Conservation (phyloP, 805 yeast genomes). For the Nakazawaea pomicola region DNA sequence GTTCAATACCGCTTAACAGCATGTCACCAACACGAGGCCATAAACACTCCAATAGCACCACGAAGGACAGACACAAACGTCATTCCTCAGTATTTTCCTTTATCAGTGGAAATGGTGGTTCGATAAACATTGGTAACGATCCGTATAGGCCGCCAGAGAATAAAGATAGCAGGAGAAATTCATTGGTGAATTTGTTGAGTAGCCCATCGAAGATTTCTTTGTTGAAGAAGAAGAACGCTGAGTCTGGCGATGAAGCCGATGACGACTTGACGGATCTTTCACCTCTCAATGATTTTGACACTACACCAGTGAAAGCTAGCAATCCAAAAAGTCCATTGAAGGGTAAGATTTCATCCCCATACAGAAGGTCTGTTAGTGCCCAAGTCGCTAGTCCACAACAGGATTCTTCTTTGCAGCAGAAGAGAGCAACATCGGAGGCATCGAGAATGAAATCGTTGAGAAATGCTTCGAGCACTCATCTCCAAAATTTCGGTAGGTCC, state of each 20-base stretch:
- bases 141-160: slow-evolving; percentile 7
- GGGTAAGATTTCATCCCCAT: slow-evolving; percentile 19
- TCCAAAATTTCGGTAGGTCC: slow-evolving; percentile 39
- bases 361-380: slow-evolving; percentile 49
- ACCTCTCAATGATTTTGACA: not conserved
- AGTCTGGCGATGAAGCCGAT: slow-evolving; percentile 18
- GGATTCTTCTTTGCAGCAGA: slow-evolving; percentile 15
- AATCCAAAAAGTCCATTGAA: slow-evolving; percentile 11
- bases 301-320: slow-evolving; percentile 14
- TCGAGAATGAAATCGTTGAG: slow-evolving; percentile 48
- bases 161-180: slow-evolving; percentile 9
- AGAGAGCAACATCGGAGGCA: slow-evolving; percentile 35
- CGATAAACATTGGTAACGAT: slow-evolving; percentile 7
- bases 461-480: slow-evolving; percentile 47
- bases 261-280: slow-evolving; percentile 16
- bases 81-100: slow-evolving; percentile 58
- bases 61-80: slow-evolving; percentile 41
- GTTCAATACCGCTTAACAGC: slow-evolving; percentile 26
- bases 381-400: slow-evolving; percentile 29
- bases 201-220: slow-evolving; percentile 13
- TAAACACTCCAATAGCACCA: slow-evolving; percentile 19
- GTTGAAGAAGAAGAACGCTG: slow-evolving; percentile 11
- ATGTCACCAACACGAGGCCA: slow-evolving; percentile 29
- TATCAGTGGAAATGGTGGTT: slow-evolving; percentile 25
- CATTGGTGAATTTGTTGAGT: slow-evolving; percentile 10